Evolutionary conservation across 257 asterid species (phyloP).

Genomic region (Solanum clarkiae): DNA sequence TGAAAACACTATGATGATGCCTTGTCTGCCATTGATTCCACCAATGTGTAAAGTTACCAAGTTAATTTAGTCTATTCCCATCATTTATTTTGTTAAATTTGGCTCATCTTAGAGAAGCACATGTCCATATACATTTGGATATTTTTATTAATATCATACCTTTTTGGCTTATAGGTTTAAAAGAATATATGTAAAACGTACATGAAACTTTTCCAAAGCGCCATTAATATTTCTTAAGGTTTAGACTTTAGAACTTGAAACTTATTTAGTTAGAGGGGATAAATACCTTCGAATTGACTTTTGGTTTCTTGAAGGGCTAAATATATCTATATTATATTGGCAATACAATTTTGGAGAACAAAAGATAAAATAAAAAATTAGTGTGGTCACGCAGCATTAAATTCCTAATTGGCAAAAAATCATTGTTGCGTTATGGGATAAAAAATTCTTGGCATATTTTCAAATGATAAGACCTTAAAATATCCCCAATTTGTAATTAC

Average conservation of each 20-base stretch:
- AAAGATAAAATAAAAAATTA: neutral
- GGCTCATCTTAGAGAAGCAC: neutral
- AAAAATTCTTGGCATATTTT: neutral
- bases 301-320: neutral
- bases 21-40: conserved; percentile 43
- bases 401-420: neutral
- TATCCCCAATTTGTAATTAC: neutral
- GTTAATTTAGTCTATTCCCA: neutral
- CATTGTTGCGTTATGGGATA: neutral
- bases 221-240: neutral
- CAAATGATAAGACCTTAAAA: neutral
- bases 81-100: neutral
- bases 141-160: neutral
- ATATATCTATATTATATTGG: neutral
- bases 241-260: neutral
- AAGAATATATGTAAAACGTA: neutral
- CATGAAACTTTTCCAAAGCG: neutral
- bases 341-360: neutral
- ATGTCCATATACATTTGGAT: neutral
- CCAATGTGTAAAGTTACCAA: conserved; percentile 1
- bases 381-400: neutral
- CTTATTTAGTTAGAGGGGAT: neutral
- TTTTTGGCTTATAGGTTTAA: neutral
- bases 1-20: conserved; percentile 35
- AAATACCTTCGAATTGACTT: neutral